A percentile compares a stretch with the other conserved stretches of the same genome.
Conservation (phyloP, 1,284 basidiomycete genomes). For the Cryptococcus amylolentus region DNA sequence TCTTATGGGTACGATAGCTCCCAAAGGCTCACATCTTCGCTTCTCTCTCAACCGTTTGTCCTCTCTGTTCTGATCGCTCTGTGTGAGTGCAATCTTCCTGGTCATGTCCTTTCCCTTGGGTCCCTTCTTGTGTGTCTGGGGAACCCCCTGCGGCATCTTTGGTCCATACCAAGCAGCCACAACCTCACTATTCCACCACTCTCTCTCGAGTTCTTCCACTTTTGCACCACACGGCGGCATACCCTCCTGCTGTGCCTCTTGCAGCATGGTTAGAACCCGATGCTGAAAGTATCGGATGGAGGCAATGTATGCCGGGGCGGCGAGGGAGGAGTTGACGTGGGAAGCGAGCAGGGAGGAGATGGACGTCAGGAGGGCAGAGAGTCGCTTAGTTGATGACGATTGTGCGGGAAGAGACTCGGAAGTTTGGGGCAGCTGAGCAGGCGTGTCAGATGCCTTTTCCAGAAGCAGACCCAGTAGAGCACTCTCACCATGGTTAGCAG, state of each 20-base stretch:
- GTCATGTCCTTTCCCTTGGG: not conserved
- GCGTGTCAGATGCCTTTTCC: too few species aligned
- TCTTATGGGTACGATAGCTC: not conserved
- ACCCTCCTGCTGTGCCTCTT: not conserved
- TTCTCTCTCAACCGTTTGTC: not conserved
- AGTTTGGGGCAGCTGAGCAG: too few species aligned
- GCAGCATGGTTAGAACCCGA: not conserved
- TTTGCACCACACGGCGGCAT: too few species aligned
- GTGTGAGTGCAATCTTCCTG: not conserved
- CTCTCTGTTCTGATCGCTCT: not conserved
- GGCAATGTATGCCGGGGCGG: not conserved
- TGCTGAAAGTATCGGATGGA: not conserved
- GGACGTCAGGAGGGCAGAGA: not conserved
- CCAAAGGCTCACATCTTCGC: not conserved
- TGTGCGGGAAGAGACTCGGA: too few species aligned
- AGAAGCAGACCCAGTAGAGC: too few species aligned
- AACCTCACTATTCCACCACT: slow-evolving; percentile 27
- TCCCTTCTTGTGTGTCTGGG: not conserved
- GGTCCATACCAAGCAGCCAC: slow-evolving; percentile 30
- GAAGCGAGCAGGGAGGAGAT: not conserved
- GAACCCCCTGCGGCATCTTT: not conserved
- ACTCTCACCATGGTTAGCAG: too few species aligned
- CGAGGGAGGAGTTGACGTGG: not conserved
- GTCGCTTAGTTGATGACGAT: not conserved
- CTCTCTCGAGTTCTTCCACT: slow-evolving; percentile 18